A percentile compares a stretch with the other conserved stretches of the same genome.
Conservation (phyloP, 2,329 filamentous ascomycete genomes). For the Aspergillus neotritici region DNA sequence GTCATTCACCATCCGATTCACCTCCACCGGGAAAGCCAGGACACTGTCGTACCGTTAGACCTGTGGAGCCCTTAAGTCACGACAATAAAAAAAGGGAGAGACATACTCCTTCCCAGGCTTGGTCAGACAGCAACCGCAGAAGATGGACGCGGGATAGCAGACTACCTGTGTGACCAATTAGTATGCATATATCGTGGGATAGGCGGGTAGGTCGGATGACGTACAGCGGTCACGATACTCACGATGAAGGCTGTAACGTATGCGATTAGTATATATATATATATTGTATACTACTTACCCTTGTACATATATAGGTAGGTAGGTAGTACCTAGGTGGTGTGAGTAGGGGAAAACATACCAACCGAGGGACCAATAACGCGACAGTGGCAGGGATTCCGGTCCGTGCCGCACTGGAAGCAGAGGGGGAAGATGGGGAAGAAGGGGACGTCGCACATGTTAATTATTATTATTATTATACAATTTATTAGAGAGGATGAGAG, state of each 20-base stretch:
- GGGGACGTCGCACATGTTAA: slow-evolving; percentile 32
- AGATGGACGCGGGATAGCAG: slow-evolving; percentile 51
- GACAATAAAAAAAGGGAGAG: background rate
- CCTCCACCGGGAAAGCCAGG: slow-evolving; percentile 48
- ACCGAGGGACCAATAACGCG: slow-evolving; percentile 53
- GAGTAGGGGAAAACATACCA: slow-evolving; percentile 30
- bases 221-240: slow-evolving; percentile 47
- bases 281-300: no score
- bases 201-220: slow-evolving; percentile 29
- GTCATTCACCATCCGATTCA: slow-evolving; percentile 47
- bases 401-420: slow-evolving; percentile 52
- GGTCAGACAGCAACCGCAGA: slow-evolving; percentile 54
- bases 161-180: slow-evolving; percentile 36
- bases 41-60: slow-evolving; percentile 40
- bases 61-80: background rate
- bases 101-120: slow-evolving; percentile 50
- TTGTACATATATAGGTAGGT: no score
- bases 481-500: background rate
- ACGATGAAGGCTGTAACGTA: slow-evolving; percentile 36
- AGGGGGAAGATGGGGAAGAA: slow-evolving; percentile 47
- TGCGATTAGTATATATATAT: background rate
- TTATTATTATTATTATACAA: background rate
- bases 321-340: background rate
- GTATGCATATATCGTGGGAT: background rate
- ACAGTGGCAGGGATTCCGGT: slow-evolving; percentile 54